Conservation (phyloP, 2,329 filamentous ascomycete genomes). For the Arthrobotrys pseudoclavata region DNA sequence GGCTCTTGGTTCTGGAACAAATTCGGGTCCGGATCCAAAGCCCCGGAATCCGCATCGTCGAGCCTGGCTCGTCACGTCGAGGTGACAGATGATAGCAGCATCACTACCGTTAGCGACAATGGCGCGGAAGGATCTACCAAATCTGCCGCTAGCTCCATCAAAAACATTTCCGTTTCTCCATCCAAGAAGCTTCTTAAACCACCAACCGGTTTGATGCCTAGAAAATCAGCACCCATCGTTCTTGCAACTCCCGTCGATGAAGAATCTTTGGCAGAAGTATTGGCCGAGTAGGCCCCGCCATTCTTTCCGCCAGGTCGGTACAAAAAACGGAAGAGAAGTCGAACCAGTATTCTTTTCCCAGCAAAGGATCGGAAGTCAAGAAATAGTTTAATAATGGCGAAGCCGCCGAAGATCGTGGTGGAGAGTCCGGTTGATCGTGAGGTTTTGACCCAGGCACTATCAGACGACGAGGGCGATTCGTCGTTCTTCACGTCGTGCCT, state of each 20-base stretch:
- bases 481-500: neutral
- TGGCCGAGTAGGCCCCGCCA: conserved; percentile 49
- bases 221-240: conserved; percentile 48
- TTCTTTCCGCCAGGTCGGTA: neutral
- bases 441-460: conserved; percentile 22
- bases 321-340: conserved; percentile 13
- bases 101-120: conserved; percentile 37
- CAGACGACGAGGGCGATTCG: conserved; percentile 10
- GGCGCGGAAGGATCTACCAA: conserved; percentile 28
- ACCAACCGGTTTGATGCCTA: conserved; percentile 40
- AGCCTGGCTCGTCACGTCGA: conserved; percentile 55
- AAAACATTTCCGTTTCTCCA: conserved; percentile 40
- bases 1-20: conserved; percentile 58
- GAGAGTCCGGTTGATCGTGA: conserved; percentile 13
- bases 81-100: conserved; percentile 55
- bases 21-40: conserved; percentile 39
- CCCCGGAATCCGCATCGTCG: conserved; percentile 42
- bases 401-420: conserved; percentile 5
- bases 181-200: conserved; percentile 41
- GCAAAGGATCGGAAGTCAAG: neutral
- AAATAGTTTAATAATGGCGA: neutral
- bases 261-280: conserved; percentile 54
- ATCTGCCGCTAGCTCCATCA: conserved; percentile 52
- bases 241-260: conserved; percentile 57
- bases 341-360: neutral